phyloP scores from a whole-genome alignment of 768 basidiomycete genomes.

The Saitozyma podzolica region DNA sequence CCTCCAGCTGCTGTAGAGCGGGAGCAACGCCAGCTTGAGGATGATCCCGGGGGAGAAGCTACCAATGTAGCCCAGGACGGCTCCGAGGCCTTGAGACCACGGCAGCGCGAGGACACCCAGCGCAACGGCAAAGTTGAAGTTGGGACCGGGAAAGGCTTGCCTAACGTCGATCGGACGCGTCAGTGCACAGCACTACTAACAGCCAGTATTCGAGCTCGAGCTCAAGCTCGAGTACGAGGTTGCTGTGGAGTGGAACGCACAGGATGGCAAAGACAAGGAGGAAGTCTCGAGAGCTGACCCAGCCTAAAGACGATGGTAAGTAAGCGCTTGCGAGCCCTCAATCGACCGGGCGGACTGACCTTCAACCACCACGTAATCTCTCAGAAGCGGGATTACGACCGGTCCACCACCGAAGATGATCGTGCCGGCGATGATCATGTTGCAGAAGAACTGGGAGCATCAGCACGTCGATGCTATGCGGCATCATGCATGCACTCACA shows the following conservation, averaged over 20 bases:
- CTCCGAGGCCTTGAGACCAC: slow-evolving; percentile 53
- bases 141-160: slow-evolving; percentile 56
- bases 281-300: slow-evolving; percentile 62
- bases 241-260: slow-evolving; percentile 50
- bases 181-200: too few species aligned
- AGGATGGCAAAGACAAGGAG: slow-evolving; percentile 60
- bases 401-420: slow-evolving; percentile 57
- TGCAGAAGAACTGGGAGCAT: slow-evolving; percentile 17
- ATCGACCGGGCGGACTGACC: slow-evolving; percentile 27
- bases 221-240: too few species aligned
- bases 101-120: slow-evolving; percentile 58
- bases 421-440: slow-evolving; percentile 34
- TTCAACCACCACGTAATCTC: slow-evolving; percentile 58
- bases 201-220: not conserved
- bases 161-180: slow-evolving; percentile 5
- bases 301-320: slow-evolving; percentile 41
- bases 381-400: slow-evolving; percentile 61
- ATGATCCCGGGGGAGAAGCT: slow-evolving; percentile 59
- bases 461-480: not conserved
- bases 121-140: slow-evolving; percentile 61
- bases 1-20: slow-evolving; percentile 40
- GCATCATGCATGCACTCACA: slow-evolving; percentile 3
- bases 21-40: slow-evolving; percentile 47
- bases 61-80: slow-evolving; percentile 58
- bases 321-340: slow-evolving; percentile 8